phyloP scores from a whole-genome alignment of 257 asterid genomes.

The Henckelia pumila region DNA sequence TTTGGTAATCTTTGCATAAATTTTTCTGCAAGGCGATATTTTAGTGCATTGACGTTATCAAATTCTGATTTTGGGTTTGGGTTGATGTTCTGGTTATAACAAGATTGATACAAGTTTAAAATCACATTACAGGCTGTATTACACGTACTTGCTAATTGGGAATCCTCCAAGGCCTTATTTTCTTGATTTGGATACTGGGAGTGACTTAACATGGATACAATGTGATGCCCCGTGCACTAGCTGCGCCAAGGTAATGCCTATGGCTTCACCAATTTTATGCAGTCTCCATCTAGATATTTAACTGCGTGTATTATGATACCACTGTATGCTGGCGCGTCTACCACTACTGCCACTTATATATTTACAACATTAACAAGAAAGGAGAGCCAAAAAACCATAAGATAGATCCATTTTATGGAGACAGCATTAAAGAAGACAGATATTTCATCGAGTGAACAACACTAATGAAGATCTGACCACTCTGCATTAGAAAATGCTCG shows the following conservation, averaged over 20 bases:
- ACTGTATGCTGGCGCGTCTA: neutral
- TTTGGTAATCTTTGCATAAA: neutral
- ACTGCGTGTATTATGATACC: neutral
- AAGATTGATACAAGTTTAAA: neutral
- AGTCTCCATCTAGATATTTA: neutral
- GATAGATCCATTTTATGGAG: neutral
- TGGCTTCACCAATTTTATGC: neutral
- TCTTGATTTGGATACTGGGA: slow-evolving; percentile 76
- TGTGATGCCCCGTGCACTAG: slow-evolving; percentile 91
- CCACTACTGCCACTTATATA: neutral
- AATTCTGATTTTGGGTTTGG: too few relatives aligned
- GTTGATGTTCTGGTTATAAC: too few relatives aligned
- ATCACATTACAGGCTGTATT: slow-evolving; percentile 49
- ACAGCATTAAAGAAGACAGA: neutral
- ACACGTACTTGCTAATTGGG: slow-evolving; percentile 57
- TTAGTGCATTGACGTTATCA: too few relatives aligned
- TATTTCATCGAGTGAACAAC: neutral
- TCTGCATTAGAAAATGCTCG: neutral
- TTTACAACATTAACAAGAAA: neutral
- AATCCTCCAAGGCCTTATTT: slow-evolving; percentile 78
- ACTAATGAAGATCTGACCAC: neutral
- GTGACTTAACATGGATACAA: slow-evolving; percentile 82
- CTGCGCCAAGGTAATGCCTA: slow-evolving; percentile 59
- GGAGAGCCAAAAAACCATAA: neutral
- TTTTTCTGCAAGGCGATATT: neutral